Percentiles rank a stretch among this genome's conserved stretches.
phyloP scores from a whole-genome alignment of 2,329 filamentous ascomycete species.

The Cordyceps cicadae region DNA sequence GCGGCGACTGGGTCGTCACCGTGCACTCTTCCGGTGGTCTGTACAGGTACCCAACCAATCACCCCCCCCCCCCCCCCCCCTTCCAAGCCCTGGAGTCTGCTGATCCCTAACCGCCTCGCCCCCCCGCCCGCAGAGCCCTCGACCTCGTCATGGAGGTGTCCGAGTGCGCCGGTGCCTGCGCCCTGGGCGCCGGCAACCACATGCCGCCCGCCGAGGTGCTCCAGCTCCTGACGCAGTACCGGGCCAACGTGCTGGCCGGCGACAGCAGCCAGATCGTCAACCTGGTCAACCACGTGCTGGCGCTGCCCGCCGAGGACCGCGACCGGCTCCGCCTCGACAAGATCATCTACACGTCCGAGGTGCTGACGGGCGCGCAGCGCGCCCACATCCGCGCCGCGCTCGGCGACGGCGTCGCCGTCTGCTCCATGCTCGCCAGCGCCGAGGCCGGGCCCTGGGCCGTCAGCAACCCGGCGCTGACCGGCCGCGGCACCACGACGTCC shows the following conservation, averaged over 20 bases:
- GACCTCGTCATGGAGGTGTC: constrained; percentile 32
- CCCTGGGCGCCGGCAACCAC: constrained; percentile 27
- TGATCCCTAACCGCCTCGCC: too few species aligned
- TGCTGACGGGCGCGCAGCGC: constrained; percentile 26
- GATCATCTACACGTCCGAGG: constrained; percentile 37
- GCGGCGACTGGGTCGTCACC: constrained; percentile 31
- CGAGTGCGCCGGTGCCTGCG: constrained; percentile 33
- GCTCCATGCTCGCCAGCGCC: constrained; percentile 32
- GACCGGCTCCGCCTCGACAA: constrained; percentile 27
- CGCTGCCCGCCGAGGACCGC: constrained; percentile 15
- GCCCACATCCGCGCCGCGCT: constrained; percentile 24
- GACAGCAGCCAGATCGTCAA: constrained; percentile 31
- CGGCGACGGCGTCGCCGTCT: constrained; percentile 24
- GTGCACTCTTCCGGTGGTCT: constrained; percentile 27
- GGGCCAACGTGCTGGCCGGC: constrained; percentile 30
- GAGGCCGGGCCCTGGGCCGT: constrained; percentile 34
- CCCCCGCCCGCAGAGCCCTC: constrained; percentile 23
- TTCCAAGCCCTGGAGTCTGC: background rate
- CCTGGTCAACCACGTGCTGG: constrained; percentile 27
- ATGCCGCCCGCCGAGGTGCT: constrained; percentile 21
- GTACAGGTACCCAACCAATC: constrained; percentile 19
- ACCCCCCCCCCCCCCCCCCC: too few species aligned
- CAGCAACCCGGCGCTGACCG: constrained; percentile 22
- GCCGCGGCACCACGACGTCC: constrained; percentile 10
- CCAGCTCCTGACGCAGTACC: constrained; percentile 22